phyloP scores from a whole-genome alignment of 192 early-diverging fungal genomes.

The Coemansia sp. region DNA sequence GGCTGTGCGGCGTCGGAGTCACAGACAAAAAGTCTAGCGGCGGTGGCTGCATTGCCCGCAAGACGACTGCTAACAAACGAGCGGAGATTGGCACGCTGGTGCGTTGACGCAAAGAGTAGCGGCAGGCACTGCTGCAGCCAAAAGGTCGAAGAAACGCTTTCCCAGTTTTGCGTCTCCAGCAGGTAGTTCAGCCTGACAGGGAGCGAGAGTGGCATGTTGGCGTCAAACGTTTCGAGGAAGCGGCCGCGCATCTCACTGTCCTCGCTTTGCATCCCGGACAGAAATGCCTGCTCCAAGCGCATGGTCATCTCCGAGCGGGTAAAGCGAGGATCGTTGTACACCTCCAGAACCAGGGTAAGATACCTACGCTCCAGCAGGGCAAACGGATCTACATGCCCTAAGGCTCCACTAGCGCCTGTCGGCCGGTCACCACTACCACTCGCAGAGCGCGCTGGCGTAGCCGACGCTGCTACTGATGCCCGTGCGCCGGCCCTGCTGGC shows the following conservation, averaged over 20 bases:
- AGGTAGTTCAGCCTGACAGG: constrained; percentile 82
- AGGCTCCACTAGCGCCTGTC: background rate
- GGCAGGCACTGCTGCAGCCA: constrained; percentile 94
- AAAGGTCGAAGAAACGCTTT: constrained; percentile 76
- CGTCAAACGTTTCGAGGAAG: constrained; percentile 81
- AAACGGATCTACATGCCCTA: constrained; percentile 26
- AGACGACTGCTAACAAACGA: constrained; percentile 13
- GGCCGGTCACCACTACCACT: background rate
- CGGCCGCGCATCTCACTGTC: constrained; percentile 77
- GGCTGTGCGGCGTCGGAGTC: background rate
- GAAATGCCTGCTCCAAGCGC: constrained; percentile 89
- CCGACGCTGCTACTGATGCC: constrained; percentile 11
- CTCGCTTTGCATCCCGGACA: constrained; percentile 81
- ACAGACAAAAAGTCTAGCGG: background rate
- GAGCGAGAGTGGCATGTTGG: constrained; percentile 70
- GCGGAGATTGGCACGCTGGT: constrained; percentile 27
- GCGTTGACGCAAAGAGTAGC: constrained; percentile 72
- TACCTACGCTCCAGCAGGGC: constrained; percentile 74
- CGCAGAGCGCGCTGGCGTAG: background rate
- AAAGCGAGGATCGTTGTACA: constrained; percentile 83
- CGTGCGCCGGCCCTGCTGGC: constrained; percentile 36
- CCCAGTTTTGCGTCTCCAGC: constrained; percentile 94
- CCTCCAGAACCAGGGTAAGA: constrained; percentile 84
- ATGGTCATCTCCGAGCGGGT: constrained; percentile 89
- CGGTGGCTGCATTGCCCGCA: constrained; percentile 9